Percentiles rank a stretch among this genome's conserved stretches.
Evolutionary conservation across 176 grass and related monocot genomes (phyloP).

Genomic region (maize (Zea mays)): DNA sequence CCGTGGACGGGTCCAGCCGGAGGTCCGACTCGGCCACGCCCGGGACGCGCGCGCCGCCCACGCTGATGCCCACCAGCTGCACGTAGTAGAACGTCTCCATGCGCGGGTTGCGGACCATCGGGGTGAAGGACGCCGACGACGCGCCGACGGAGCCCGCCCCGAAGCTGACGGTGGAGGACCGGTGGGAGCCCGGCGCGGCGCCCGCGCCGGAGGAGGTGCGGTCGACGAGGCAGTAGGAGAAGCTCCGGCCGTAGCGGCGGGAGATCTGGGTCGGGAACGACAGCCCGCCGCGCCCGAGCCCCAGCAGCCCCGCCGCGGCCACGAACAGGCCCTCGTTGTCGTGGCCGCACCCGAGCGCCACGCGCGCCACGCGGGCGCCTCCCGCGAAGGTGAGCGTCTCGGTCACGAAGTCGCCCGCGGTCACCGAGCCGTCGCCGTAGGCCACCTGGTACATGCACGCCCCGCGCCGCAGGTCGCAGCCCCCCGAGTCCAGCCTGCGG

Average conservation of each 20-base stretch:
- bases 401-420: conserved; percentile 70
- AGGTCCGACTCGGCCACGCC: conserved; percentile 68
- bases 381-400: conserved; percentile 82
- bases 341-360: conserved; percentile 86
- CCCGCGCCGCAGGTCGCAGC: conserved; percentile 69
- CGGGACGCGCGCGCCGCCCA: conserved; percentile 70
- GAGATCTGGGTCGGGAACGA: conserved; percentile 83
- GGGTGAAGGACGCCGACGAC: conserved; percentile 59
- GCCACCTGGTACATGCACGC: conserved; percentile 92
- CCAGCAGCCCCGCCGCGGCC: conserved; percentile 80
- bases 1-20: conserved; percentile 58
- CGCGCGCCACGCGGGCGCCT: conserved; percentile 59
- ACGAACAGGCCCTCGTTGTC: conserved; percentile 95
- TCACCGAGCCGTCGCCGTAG: conserved; percentile 91
- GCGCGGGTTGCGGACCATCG: conserved; percentile 65
- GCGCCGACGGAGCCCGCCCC: conserved; percentile 26
- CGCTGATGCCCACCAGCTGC: conserved; percentile 73
- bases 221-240: conserved; percentile 90
- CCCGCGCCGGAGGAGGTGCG: conserved; percentile 36
- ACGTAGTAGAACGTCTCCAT: conserved; percentile 94
- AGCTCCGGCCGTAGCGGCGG: conserved; percentile 63
- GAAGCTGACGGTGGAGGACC: conserved; percentile 61
- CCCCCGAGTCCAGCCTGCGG: conserved; percentile 66
- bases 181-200: neutral
- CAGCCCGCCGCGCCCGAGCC: conserved; percentile 73